Conservation (phyloP, 495 filamentous ascomycete genomes). For the Penicillium mononematosum region DNA sequence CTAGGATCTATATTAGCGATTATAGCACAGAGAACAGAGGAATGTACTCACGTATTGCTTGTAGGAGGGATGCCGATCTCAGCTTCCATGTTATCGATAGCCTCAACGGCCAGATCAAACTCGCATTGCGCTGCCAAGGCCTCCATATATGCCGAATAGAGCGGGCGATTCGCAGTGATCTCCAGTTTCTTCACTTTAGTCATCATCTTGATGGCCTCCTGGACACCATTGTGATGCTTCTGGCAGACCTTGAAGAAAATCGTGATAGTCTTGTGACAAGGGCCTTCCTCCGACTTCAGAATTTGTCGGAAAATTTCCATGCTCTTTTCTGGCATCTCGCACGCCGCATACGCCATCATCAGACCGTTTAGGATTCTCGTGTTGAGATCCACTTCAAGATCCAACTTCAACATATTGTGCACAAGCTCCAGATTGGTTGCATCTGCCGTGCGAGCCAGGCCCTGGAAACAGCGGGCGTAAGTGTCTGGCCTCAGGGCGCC, state of each 20-base stretch:
- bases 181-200: conserved; percentile 68
- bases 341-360: conserved; percentile 78
- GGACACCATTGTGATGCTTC: conserved; percentile 56
- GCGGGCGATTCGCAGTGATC: conserved; percentile 64
- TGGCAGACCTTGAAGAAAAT: conserved; percentile 79
- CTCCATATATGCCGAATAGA: conserved; percentile 72
- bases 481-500: conserved; percentile 66
- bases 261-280: conserved; percentile 71
- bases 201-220: conserved; percentile 72
- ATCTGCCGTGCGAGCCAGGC: conserved; percentile 65
- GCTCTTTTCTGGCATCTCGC: conserved; percentile 60
- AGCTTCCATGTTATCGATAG: conserved; percentile 63
- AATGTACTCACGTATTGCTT: conserved; percentile 63
- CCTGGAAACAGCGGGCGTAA: conserved; percentile 75
- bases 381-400: conserved; percentile 70
- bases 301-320: conserved; percentile 82
- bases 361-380: conserved; percentile 76
- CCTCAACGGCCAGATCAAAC: conserved; percentile 60
- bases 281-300: conserved; percentile 72
- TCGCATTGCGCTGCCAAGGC: conserved; percentile 68
- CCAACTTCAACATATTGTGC: conserved; percentile 91
- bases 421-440: conserved; percentile 65
- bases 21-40: neutral
- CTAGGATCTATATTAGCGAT: conserved; percentile 44
- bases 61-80: conserved; percentile 64